A percentile compares a stretch with the other conserved stretches of the same genome.
Evolutionary conservation across 164 flowering plant genomes (phyloP).

Genomic region (Kingdonia uniflora): DNA sequence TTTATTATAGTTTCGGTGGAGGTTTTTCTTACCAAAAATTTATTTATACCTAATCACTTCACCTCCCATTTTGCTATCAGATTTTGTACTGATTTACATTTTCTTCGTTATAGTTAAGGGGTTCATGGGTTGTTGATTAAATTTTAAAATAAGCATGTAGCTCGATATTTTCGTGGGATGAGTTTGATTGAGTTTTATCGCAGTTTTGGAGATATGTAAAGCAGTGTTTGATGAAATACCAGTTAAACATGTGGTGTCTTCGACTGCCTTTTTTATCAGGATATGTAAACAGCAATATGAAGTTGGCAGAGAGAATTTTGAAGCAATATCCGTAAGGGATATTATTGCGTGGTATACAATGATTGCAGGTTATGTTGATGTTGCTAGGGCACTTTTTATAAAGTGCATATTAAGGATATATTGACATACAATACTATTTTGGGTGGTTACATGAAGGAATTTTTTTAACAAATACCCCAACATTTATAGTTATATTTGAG

Average conservation of each 20-base stretch:
- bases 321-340: slow-evolving; percentile 24
- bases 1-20: too few species aligned
- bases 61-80: slow-evolving; percentile 30
- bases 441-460: too few species aligned
- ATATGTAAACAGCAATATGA: slow-evolving; percentile 19
- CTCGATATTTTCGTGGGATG: slow-evolving; percentile 21
- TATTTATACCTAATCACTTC: slow-evolving; percentile 26
- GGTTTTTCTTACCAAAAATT: too few species aligned
- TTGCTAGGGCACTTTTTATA: slow-evolving; percentile 25
- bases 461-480: too few species aligned
- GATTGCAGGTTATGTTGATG: slow-evolving; percentile 24
- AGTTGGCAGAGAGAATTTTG: slow-evolving; percentile 22
- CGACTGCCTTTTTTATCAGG: slow-evolving; percentile 19
- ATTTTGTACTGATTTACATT: slow-evolving; percentile 23
- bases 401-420: slow-evolving; percentile 21
- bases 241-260: slow-evolving; percentile 19
- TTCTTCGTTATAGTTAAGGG: slow-evolving; percentile 15
- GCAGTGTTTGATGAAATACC: slow-evolving; percentile 19
- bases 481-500: too few species aligned
- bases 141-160: slow-evolving; percentile 12
- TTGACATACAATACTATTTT: slow-evolving; percentile 22
- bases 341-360: slow-evolving; percentile 28
- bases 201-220: slow-evolving; percentile 7
- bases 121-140: slow-evolving; percentile 23
- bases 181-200: slow-evolving; percentile 23